These are phyloP conservation scores for Pyrenophora seminiperda DNA, from an alignment of 2,329 filamentous ascomycete species.

Conservation along the genomic window DNA sequence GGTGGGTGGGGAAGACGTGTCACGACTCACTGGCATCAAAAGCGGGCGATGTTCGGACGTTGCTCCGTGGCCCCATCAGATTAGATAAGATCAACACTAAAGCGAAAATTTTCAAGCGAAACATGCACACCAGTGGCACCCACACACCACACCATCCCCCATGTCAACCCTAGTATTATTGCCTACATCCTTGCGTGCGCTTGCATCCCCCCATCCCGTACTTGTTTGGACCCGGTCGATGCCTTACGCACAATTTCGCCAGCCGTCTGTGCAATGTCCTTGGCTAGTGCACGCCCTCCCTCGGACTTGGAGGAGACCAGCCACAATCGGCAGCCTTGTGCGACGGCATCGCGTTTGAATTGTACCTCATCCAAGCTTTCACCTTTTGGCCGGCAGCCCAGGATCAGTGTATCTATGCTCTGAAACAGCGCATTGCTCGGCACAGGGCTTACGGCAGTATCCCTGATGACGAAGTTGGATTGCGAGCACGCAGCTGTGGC, in stretches of 20 bases:
- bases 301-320: constrained; percentile 41
- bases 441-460: constrained; percentile 24
- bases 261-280: constrained; percentile 42
- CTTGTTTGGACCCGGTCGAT: constrained; percentile 20
- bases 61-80: constrained; percentile 16
- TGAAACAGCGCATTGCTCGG: constrained; percentile 33
- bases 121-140: no score
- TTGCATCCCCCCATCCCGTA: constrained; percentile 20
- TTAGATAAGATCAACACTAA: constrained; percentile 37
- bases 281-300: constrained; percentile 43
- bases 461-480: constrained; percentile 41
- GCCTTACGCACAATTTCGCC: constrained; percentile 40
- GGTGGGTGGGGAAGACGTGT: constrained; percentile 16
- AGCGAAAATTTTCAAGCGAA: constrained; percentile 27
- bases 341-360: constrained; percentile 44
- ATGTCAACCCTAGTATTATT: constrained; percentile 3
- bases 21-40: constrained; percentile 15
- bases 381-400: constrained; percentile 44
- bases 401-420: constrained; percentile 39
- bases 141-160: no score
- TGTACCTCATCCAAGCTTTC: constrained; percentile 47
- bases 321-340: constrained; percentile 39
- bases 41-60: constrained; percentile 3
- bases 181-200: constrained; percentile 43
- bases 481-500: constrained; percentile 30